A percentile compares a stretch with the other conserved stretches of the same genome.
These are phyloP conservation scores for Penicillium ochrochloron DNA, from an alignment of 495 filamentous ascomycete genomes.

Conservation along the genomic window DNA sequence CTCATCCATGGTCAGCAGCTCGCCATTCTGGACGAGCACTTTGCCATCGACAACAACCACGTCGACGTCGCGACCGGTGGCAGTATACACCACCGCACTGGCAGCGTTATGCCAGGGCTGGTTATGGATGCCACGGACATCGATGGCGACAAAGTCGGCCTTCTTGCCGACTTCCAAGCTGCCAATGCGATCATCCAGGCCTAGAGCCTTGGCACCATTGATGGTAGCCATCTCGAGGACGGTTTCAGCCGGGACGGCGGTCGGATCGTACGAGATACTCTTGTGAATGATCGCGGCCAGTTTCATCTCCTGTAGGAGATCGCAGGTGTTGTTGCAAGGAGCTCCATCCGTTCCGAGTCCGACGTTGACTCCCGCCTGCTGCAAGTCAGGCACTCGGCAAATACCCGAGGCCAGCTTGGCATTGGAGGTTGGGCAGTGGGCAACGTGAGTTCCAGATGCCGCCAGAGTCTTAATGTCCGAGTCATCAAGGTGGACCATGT, in stretches of 20 bases:
- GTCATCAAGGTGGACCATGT: constrained; percentile 55
- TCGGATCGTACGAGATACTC: constrained; percentile 49
- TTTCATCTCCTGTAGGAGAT: constrained; percentile 57
- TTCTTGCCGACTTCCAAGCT: constrained; percentile 60
- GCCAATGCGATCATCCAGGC: constrained; percentile 48
- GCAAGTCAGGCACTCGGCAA: constrained; percentile 49
- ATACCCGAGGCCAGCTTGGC: constrained; percentile 56
- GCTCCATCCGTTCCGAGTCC: constrained; percentile 55
- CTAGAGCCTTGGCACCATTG: constrained; percentile 56
- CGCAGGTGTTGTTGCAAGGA: constrained; percentile 56
- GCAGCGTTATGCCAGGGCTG: constrained; percentile 48
- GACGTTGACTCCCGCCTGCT: constrained; percentile 42
- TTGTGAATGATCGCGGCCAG: constrained; percentile 57
- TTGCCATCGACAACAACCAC: constrained; percentile 53
- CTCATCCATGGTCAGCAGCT: constrained; percentile 41
- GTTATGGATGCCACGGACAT: constrained; percentile 40
- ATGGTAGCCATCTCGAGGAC: constrained; percentile 60
- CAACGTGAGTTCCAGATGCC: constrained; percentile 48
- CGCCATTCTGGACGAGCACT: constrained; percentile 45
- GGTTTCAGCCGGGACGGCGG: constrained; percentile 49
- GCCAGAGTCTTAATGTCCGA: constrained; percentile 46
- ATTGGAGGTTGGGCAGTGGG: constrained; percentile 56
- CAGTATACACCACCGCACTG: constrained; percentile 53
- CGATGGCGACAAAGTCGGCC: constrained; percentile 57
- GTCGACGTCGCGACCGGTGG: constrained; percentile 53